A percentile compares a stretch with the other conserved stretches of the same genome.
Evolutionary conservation across 306 rosid species (phyloP).

Genomic region (Cucurbita pepo): DNA sequence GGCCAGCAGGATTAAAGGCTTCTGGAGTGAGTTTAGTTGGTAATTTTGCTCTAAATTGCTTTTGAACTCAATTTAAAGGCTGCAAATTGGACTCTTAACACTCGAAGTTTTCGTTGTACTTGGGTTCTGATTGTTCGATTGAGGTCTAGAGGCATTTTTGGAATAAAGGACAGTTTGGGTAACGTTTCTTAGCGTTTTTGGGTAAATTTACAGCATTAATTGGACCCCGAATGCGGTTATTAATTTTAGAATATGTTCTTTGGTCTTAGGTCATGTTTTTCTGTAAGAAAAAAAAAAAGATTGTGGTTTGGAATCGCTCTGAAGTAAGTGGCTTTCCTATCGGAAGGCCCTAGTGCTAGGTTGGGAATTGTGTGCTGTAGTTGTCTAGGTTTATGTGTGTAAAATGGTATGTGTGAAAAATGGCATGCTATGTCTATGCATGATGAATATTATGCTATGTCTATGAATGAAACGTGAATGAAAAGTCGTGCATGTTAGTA

Average conservation of each 20-base stretch:
- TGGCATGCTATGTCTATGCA: neutral
- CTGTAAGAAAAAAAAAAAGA: neutral
- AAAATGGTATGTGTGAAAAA: no score
- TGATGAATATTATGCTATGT: neutral
- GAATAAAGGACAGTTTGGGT: neutral
- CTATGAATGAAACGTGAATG: neutral
- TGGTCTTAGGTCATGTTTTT: neutral
- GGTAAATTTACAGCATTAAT: no score
- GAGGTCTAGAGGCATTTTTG: neutral
- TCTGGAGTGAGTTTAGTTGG: neutral
- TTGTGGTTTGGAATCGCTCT: neutral
- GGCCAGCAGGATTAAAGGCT: neutral
- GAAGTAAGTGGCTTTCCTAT: neutral
- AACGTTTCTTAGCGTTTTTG: neutral
- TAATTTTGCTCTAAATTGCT: neutral
- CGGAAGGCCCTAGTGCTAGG: neutral
- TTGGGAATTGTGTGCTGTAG: neutral
- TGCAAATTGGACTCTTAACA: neutral
- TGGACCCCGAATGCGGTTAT: neutral
- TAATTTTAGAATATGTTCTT: neutral
- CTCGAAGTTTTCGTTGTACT: no score
- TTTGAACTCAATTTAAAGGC: neutral
- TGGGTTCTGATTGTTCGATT: neutral
- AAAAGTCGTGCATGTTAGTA: neutral
- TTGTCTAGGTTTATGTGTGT: neutral